A percentile compares a stretch with the other conserved stretches of the same genome.
Evolutionary conservation across 257 asterid species (phyloP).

Genomic region (Lycium barbarum): DNA sequence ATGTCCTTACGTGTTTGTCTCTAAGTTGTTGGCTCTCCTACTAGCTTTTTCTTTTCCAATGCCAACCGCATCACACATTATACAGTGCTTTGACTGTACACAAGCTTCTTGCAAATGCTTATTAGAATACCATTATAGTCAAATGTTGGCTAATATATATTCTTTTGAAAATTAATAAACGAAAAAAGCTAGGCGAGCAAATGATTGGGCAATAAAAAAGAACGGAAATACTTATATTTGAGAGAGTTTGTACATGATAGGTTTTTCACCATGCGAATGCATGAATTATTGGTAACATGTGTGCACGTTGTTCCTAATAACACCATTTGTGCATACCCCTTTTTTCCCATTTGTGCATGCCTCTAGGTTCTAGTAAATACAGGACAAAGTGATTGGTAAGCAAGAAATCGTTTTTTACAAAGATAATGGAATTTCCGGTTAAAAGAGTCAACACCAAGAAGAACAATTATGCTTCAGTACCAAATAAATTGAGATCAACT

Average conservation of each 20-base stretch:
- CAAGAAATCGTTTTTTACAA: background rate
- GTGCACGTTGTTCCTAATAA: slow-evolving; percentile 11
- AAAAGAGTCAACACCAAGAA: background rate
- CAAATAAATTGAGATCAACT: background rate
- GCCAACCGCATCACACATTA: slow-evolving; percentile 5
- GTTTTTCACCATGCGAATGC: slow-evolving; percentile 27
- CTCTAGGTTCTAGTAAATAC: background rate
- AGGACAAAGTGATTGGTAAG: background rate
- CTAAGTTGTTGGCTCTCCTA: slow-evolving; percentile 27
- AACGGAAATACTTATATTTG: too few relatives aligned
- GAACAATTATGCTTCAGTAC: background rate
- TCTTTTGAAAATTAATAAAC: background rate
- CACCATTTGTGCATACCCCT: background rate
- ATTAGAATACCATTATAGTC: background rate
- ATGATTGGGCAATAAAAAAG: background rate
- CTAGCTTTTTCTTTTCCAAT: background rate
- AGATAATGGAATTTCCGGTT: background rate
- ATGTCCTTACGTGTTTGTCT: slow-evolving; percentile 23
- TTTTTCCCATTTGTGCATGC: background rate
- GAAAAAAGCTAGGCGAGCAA: background rate
- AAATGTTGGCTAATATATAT: background rate
- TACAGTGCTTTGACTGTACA: background rate
- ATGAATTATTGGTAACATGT: slow-evolving; percentile 19
- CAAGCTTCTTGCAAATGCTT: background rate
- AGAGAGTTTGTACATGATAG: background rate